Evolutionary conservation across 257 asterid genomes (phyloP).

Genomic region (Solanum rostratum): DNA sequence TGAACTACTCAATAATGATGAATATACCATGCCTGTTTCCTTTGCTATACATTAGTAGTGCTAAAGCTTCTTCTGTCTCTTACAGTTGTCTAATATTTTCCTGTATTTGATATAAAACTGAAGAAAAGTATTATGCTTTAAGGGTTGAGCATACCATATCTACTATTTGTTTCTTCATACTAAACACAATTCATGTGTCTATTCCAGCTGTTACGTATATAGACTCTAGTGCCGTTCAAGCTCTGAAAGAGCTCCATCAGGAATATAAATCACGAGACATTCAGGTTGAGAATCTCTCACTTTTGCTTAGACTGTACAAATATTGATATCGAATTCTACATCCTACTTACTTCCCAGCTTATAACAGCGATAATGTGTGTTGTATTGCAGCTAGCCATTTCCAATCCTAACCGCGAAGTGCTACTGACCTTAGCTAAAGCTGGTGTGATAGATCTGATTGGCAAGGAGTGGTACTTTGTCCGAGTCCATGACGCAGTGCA

Average conservation of each 20-base stretch:
- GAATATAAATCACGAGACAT: slow-evolving; percentile 82
- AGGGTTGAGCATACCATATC: not conserved
- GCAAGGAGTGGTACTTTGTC: slow-evolving; percentile 87
- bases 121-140: not conserved
- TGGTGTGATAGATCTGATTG: slow-evolving; percentile 67
- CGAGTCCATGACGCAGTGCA: slow-evolving; percentile 94
- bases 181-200: not conserved
- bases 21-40: not conserved
- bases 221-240: slow-evolving; percentile 95
- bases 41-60: not conserved
- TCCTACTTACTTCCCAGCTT: not conserved
- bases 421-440: slow-evolving; percentile 57
- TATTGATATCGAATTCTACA: not conserved
- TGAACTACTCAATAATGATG: not conserved
- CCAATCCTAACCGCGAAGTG: slow-evolving; percentile 83
- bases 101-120: not conserved
- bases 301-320: not conserved
- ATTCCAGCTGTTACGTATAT: slow-evolving; percentile 82
- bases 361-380: not conserved
- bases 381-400: slow-evolving; percentile 62
- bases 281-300: slow-evolving; percentile 39
- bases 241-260: slow-evolving; percentile 71
- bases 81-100: not conserved
- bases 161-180: not conserved
- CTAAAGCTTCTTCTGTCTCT: not conserved